Base-by-base conservation (phyloP, 2,329 filamentous ascomycete genomes). In the Atkinsonella hypoxylon region DNA sequence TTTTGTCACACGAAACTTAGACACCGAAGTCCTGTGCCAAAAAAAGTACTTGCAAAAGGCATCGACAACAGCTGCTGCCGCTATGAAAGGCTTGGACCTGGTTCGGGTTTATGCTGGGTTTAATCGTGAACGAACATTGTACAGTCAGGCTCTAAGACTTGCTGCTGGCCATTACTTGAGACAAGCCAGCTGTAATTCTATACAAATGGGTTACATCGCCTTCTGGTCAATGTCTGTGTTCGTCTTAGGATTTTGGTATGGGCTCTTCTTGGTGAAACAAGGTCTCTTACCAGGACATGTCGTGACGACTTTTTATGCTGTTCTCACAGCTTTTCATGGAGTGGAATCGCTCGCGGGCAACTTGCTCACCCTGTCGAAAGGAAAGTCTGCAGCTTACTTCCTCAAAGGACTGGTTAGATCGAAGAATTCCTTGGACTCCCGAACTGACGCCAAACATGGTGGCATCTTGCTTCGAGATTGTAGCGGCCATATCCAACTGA, bases 201-300 rank as follows among this genome's bases (percentile, higher is more conserved):
- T 82, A 3, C 89, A 95, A 60, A 81, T 87, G 60, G 83, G 82
- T 0, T 78, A 85, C 45, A 75, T 87, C 48, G 82, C 84, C 45
- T 79, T 94, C 57, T 82, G 89, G 70, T 82, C 85, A 31, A 77
- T 89, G 3, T 75, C 74, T 1, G 82, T 96, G 63, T 96, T 97
- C 57, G 83, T 94, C 0, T 78, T 89, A 51, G 90, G 89, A 0
- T 96, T 97, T 61, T 95, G 87, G 80, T 95, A 90, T 58, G 90
- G 89, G 0, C 78, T 84, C 30, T 70, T 78, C 1, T 74, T 95
- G 1, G 81, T 93, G 10, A 71, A 74, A 10, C 67, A 76, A 1
- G 81, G 80, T 1, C 68, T 79, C 12, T 73, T 71, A 11, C 70
- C 87, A 0, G 86, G 83, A 0, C 72, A 83, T 50, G 79, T 95